phyloP scores from a whole-genome alignment of 1,284 basidiomycete genomes.

The Tilletia horrida region DNA sequence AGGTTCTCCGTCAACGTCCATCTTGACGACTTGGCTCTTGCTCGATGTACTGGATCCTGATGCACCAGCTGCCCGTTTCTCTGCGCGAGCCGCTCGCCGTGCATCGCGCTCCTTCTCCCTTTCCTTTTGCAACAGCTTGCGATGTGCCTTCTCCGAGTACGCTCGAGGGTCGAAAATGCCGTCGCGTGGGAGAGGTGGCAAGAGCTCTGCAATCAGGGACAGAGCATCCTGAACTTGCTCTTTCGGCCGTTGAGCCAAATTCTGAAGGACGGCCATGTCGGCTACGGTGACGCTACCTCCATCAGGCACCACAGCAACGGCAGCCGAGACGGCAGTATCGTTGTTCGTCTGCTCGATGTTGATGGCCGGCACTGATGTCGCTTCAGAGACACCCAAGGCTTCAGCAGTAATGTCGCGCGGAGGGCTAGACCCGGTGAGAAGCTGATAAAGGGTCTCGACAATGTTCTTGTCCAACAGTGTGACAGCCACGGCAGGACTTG shows the following conservation, averaged over 20 bases:
- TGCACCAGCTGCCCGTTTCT: background rate
- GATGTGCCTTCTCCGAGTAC: slow-evolving; percentile 80
- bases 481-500: slow-evolving; percentile 41
- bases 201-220: slow-evolving; percentile 43
- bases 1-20: background rate
- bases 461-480: slow-evolving; percentile 47
- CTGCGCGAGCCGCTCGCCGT: background rate
- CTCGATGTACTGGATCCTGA: background rate
- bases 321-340: slow-evolving; percentile 30
- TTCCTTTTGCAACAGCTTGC: slow-evolving; percentile 23
- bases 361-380: background rate
- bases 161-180: slow-evolving; percentile 87
- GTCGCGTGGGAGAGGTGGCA: slow-evolving; percentile 61
- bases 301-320: slow-evolving; percentile 31
- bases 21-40: background rate
- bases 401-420: slow-evolving; percentile 4
- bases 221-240: slow-evolving; percentile 60
- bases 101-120: slow-evolving; percentile 17
- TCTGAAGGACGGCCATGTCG: slow-evolving; percentile 25
- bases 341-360: slow-evolving; percentile 17
- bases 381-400: background rate
- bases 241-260: slow-evolving; percentile 84
- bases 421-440: slow-evolving; percentile 45
- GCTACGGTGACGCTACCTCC: slow-evolving; percentile 21
- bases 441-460: slow-evolving; percentile 48